phyloP scores from a whole-genome alignment of 2,329 filamentous ascomycete species.

The Capronia epimyces region DNA sequence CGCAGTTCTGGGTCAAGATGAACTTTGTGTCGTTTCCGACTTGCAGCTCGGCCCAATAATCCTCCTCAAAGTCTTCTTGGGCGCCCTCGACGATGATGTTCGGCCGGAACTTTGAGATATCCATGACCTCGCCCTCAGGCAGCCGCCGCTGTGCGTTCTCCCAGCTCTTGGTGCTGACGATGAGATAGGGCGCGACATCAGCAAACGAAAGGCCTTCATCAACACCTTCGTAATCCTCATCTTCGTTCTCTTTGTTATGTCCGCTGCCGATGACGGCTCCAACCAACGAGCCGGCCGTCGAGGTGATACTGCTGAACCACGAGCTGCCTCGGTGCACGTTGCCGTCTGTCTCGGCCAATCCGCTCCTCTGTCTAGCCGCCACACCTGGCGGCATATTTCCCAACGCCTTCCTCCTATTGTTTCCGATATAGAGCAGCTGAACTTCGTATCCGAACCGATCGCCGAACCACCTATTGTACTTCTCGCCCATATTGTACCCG shows the following conservation, averaged over 20 bases:
- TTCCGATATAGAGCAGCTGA: constrained; percentile 60
- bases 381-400: constrained; percentile 53
- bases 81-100: constrained; percentile 65
- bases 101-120: constrained; percentile 65
- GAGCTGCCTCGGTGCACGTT: constrained; percentile 6
- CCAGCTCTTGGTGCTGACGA: constrained; percentile 67
- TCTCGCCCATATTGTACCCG: constrained; percentile 59
- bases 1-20: constrained; percentile 63
- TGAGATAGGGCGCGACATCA: constrained; percentile 68
- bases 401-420: constrained; percentile 55
- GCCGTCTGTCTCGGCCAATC: background rate
- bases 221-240: constrained; percentile 29
- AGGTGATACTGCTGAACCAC: constrained; percentile 23
- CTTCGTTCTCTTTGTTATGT: constrained; percentile 6
- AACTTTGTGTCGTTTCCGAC: constrained; percentile 42
- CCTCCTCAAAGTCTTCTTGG: constrained; percentile 58
- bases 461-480: constrained; percentile 62
- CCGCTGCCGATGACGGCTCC: constrained; percentile 7
- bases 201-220: constrained; percentile 60
- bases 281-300: constrained; percentile 14
- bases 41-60: constrained; percentile 63
- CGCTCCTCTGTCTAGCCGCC: constrained; percentile 25
- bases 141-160: constrained; percentile 47
- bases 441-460: constrained; percentile 58
- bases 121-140: constrained; percentile 47